phyloP scores from a whole-genome alignment of 176 grass and related monocot genomes.

The Rhynchospora tenuis region DNA sequence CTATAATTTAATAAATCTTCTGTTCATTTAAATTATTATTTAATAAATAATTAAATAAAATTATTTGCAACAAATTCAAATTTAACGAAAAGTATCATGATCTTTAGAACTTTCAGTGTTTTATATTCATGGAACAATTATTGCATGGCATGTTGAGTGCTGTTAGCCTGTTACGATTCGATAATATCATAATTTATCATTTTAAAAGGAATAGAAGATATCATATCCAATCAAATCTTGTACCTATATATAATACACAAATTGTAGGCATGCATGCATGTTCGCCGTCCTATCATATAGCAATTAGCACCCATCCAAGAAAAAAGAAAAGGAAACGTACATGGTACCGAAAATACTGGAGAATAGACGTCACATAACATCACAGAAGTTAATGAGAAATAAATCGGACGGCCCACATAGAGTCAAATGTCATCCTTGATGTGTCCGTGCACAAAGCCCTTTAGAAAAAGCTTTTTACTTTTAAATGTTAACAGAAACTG shows the following conservation, averaged over 20 bases:
- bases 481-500: too few relatives aligned
- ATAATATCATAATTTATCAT: not conserved
- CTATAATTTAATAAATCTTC: too few relatives aligned
- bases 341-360: not conserved
- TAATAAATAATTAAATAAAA: not conserved
- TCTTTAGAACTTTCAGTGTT: too few relatives aligned
- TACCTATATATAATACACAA: not conserved
- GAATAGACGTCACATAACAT: not conserved
- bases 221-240: not conserved
- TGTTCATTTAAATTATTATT: too few relatives aligned
- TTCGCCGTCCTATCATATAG: not conserved
- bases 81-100: too few relatives aligned
- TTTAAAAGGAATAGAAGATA: not conserved
- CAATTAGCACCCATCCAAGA: not conserved
- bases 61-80: not conserved
- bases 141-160: not conserved
- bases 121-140: not conserved
- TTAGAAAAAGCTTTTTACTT: not conserved
- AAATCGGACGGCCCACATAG: not conserved
- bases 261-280: not conserved
- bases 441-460: constrained; percentile 1
- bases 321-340: not conserved
- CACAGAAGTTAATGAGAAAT: not conserved
- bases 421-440: constrained; percentile 15
- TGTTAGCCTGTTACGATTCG: not conserved